Conservation (phyloP, 352 stramenopile genomes). For the Globisporangium mamillatum region DNA sequence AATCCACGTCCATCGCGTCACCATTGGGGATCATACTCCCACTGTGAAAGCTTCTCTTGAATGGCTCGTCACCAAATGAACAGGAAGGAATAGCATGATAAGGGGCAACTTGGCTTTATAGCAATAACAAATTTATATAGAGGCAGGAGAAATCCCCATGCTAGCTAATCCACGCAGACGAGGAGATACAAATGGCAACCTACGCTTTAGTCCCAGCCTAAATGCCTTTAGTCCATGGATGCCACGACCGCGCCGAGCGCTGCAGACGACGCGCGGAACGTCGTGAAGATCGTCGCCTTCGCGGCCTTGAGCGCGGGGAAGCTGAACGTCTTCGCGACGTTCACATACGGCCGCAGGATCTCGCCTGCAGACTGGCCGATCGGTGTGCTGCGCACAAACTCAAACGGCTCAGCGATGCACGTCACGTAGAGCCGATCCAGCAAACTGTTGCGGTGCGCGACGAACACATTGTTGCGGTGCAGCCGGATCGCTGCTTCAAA, state of each 20-base stretch:
- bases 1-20: neutral
- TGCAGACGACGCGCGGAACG: constrained; percentile 63
- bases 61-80: neutral
- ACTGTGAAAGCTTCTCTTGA: neutral
- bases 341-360: constrained; percentile 60
- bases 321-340: constrained; percentile 66
- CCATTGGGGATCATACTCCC: neutral
- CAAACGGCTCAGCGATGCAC: constrained; percentile 64
- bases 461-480: constrained; percentile 80
- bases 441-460: constrained; percentile 66
- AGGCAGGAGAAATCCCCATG: neutral
- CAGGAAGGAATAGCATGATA: neutral
- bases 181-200: neutral
- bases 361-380: constrained; percentile 58
- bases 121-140: constrained; percentile 2
- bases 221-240: constrained; percentile 45
- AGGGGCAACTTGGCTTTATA: neutral
- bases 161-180: neutral
- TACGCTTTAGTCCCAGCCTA: neutral
- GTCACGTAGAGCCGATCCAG: constrained; percentile 68
- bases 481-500: constrained; percentile 61
- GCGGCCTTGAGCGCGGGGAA: constrained; percentile 60
- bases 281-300: constrained; percentile 68
- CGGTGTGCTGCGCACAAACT: constrained; percentile 66
- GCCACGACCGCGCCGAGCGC: constrained; percentile 64